Evolutionary conservation across 495 filamentous ascomycete genomes (phyloP), one percentile per base, ranked within the genome.

Genomic region (Aspergillus nidulans): DNA sequence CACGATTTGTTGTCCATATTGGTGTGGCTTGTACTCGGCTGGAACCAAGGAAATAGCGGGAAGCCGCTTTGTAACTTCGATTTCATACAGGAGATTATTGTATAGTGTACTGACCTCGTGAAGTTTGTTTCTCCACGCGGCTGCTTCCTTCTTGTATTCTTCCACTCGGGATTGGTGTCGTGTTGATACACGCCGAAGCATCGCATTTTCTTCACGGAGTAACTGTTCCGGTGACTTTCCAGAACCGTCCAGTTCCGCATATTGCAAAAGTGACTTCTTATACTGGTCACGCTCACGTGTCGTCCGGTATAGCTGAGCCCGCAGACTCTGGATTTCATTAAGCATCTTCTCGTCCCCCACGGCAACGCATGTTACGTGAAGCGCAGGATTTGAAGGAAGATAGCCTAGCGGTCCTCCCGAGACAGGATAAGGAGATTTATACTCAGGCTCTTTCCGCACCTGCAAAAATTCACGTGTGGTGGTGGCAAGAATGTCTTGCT

Each of bases 21-120:
- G 26, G 34, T 47, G 64, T 25, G 62, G 64, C 24, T 52, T 58
- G 56, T 64, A 63, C 28, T 57, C 59, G 18, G 34, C 26, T 16
- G 61, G 64, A 16, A 56, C 30, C 25, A 55, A 53, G 10, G 52
- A 39, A 26, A 64, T 46, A 4, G 34, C 18, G 8, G 61, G 56
- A 25, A 59, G 28, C 32, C 52, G 58, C 16, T 55, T 57, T 39
- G 63, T 53, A 3, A 61, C 53, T 12, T 54, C 36, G 26, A 66
- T 56, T 41, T 69, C 59, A 34, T 62, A 62, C 19, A 66, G 50
- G 8, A 68, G 66, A 41, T 61, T 60, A 44, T 69, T 66, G 52
- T 69, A 60, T 10, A 52, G 26, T 1, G 40, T 48, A 9, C 61
- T 48, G 4, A 66, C 24, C 8, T 61, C 26, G 28, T 60, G 43